Base-by-base conservation (phyloP, 129 eudicot species). In the Chrysanthemum lavandulifolium region DNA sequence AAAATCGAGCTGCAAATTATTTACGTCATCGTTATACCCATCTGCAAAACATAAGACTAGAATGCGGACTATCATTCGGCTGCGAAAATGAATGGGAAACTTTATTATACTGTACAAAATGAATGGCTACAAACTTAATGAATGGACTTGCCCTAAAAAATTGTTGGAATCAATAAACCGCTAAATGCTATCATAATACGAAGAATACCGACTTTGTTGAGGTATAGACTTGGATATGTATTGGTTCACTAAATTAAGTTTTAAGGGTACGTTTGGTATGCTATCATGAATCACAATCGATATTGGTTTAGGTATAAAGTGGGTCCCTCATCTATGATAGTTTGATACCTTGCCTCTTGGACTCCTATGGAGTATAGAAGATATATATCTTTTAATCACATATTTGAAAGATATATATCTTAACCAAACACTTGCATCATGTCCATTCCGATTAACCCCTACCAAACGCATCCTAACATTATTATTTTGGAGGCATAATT, bases 1-100 rank as follows among this genome's bases (percentile, higher is more conserved):
- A 23, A 23, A 23, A 23, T 1, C 25, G 25, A 23, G 25, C 25
- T 67, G 72, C 76, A 69, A 74, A 80, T 68, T 23, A 31, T 74
- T 18, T 52, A 36, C 13, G 49, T 36, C 64, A 60, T 68, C 31
- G 60, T 73, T 25, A 9, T 29, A 51, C 66, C 72, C 61, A 74
- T 73, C 84, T 75, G n/a, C 77, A 69, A 50, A 71, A 75, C 56
- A 67, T 3, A 67, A 27, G 0, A 63, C 61, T 10, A 33, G 11
- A 62, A 63, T 48, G 31, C 7, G 43, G 23, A 60, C 27, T 29
- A 61, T 10, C 8, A 13, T 61, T 13, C 19, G 6, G 43, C 36
- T 3, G 36, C 3, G 6, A 23, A 60, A 36, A 36, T 23, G 25
- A 23, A 23, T 23, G 25, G 25, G 25, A 61, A 27, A 60, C 29